A percentile compares a stretch with the other conserved stretches of the same genome.
phyloP scores from a whole-genome alignment of 192 early-diverging fungal genomes.

The Bifiguratus adelaidae region DNA sequence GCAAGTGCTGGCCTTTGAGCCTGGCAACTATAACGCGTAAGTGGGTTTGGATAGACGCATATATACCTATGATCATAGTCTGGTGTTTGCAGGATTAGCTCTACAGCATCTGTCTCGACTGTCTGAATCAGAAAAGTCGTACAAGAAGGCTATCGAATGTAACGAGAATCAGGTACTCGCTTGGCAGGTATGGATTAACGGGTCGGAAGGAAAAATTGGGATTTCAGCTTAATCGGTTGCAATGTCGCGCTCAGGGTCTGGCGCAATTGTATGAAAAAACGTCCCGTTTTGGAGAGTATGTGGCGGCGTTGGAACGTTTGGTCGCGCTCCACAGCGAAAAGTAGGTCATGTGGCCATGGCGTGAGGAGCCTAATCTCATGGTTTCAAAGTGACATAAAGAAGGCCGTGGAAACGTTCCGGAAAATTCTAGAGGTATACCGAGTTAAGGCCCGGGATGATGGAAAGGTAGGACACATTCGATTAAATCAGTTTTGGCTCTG shows the following conservation, averaged over 20 bases:
- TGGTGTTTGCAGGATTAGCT: slow-evolving; percentile 56
- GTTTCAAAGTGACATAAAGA: neutral
- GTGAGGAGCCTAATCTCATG: neutral
- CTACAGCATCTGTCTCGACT: slow-evolving; percentile 46
- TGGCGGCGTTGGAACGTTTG: slow-evolving; percentile 17
- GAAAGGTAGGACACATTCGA: slow-evolving; percentile 34
- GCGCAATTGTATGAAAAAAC: slow-evolving; percentile 53
- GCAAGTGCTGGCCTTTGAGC: slow-evolving; percentile 32
- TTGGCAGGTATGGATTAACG: slow-evolving; percentile 37
- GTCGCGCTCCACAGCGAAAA: slow-evolving; percentile 21
- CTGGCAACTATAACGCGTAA: slow-evolving; percentile 46
- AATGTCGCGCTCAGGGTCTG: slow-evolving; percentile 24
- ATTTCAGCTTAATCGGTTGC: neutral
- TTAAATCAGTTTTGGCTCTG: slow-evolving; percentile 25
- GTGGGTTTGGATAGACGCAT: neutral
- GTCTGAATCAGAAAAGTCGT: slow-evolving; percentile 43
- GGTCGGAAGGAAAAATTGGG: neutral
- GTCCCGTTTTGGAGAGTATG: slow-evolving; percentile 20
- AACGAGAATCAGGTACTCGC: slow-evolving; percentile 45
- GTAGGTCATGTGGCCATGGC: neutral
- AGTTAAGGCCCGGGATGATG: slow-evolving; percentile 24
- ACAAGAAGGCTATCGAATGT: slow-evolving; percentile 44
- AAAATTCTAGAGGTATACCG: neutral
- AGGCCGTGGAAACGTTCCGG: too few relatives aligned
- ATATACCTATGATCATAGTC: slow-evolving; percentile 10